These are phyloP conservation scores for Hansenula anomala DNA, from an alignment of 1,139 yeast species.

Conservation along the genomic window DNA sequence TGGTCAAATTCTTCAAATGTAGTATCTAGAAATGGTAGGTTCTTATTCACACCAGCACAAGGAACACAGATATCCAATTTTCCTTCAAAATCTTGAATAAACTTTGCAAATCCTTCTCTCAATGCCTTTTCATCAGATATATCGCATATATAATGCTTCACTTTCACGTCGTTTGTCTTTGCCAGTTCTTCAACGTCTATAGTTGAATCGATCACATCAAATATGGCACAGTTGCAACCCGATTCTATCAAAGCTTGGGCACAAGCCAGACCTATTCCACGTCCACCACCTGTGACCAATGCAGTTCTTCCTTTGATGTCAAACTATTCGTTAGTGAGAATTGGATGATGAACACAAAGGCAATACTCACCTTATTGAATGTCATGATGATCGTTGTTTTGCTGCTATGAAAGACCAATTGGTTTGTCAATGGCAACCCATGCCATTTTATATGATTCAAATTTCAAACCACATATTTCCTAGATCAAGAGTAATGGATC, in stretches of 20 bases:
- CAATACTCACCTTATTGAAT: too few species aligned
- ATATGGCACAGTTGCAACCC: slow-evolving; percentile 13
- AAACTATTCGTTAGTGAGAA: too few species aligned
- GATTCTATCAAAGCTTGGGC: slow-evolving; percentile 1
- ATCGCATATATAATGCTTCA: slow-evolving; percentile 7
- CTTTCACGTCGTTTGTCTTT: slow-evolving; percentile 4
- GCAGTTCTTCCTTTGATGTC: too few species aligned
- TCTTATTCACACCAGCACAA: slow-evolving; percentile 15
- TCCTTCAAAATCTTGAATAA: slow-evolving; percentile 9
- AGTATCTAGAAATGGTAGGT: slow-evolving; percentile 10
- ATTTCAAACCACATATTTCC: too few species aligned
- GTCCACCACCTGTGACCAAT: slow-evolving; percentile 12
- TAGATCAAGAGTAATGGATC: too few species aligned
- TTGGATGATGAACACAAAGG: too few species aligned
- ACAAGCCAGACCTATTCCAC: slow-evolving; percentile 14
- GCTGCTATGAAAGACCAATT: too few species aligned
- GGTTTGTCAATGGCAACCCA: too few species aligned
- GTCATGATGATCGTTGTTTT: too few species aligned
- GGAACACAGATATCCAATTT: slow-evolving; percentile 14
- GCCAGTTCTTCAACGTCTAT: slow-evolving; percentile 4
- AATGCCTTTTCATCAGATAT: slow-evolving; percentile 5
- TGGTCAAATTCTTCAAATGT: slow-evolving; percentile 10
- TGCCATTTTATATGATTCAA: too few species aligned
- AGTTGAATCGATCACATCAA: slow-evolving; percentile 5
- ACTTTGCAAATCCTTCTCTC: slow-evolving; percentile 6